Conservation (phyloP, 495 filamentous ascomycete species). For the Annulohypoxylon maeteangense region DNA sequence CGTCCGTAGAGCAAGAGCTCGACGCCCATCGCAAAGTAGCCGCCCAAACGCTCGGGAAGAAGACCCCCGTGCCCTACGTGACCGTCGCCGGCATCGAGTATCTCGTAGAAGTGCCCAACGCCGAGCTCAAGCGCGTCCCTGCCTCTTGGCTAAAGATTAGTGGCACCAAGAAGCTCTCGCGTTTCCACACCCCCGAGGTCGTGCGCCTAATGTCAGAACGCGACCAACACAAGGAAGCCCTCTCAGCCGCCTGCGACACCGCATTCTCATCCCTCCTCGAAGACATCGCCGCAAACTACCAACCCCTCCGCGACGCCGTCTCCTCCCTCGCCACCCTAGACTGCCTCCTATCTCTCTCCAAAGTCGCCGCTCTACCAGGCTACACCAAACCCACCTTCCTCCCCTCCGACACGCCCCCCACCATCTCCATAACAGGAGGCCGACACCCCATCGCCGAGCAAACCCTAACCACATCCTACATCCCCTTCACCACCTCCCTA, state of each 20-base stretch:
- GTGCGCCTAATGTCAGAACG: constrained; percentile 83
- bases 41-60: constrained; percentile 74
- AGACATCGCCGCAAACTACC: constrained; percentile 83
- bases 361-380: constrained; percentile 84
- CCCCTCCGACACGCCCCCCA: constrained; percentile 65
- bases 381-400: constrained; percentile 88
- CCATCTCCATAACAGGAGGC: constrained; percentile 77
- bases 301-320: constrained; percentile 87
- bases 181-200: constrained; percentile 95
- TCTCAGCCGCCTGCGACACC: constrained; percentile 91
- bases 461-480: constrained; percentile 85
- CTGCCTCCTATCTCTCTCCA: constrained; percentile 86
- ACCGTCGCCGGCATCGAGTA: constrained; percentile 92
- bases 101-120: constrained; percentile 88
- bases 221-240: constrained; percentile 93
- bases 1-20: constrained; percentile 86
- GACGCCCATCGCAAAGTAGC: constrained; percentile 77
- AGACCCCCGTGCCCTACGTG: constrained; percentile 75
- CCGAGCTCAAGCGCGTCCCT: constrained; percentile 82
- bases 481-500: constrained; percentile 88
- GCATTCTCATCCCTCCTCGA: constrained; percentile 77
- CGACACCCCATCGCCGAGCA: constrained; percentile 98
- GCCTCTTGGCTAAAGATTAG: constrained; percentile 94
- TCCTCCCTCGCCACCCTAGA: constrained; percentile 88
- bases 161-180: constrained; percentile 90